Evolutionary conservation across 495 filamentous ascomycete genomes (phyloP).

Genomic region (Aspergillus nidulans): DNA sequence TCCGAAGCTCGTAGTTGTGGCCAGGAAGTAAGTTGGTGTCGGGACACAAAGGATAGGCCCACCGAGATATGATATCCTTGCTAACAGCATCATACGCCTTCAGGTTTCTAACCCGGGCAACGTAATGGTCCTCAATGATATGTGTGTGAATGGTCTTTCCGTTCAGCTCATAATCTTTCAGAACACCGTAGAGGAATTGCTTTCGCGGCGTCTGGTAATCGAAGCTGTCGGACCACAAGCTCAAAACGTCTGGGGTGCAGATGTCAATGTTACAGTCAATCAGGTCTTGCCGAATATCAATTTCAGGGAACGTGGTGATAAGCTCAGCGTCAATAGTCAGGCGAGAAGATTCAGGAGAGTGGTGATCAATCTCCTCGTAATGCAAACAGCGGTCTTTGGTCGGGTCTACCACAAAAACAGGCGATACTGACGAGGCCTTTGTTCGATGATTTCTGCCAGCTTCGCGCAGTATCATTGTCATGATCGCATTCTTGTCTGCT

Average conservation of each 20-base stretch:
- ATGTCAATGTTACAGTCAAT: slow-evolving; percentile 97
- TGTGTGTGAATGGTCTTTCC: slow-evolving; percentile 94
- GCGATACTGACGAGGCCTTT: slow-evolving; percentile 66
- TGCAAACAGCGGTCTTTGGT: slow-evolving; percentile 78
- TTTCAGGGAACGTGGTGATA: slow-evolving; percentile 55
- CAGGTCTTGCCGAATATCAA: slow-evolving; percentile 80
- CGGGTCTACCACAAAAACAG: slow-evolving; percentile 83
- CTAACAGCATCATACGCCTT: slow-evolving; percentile 89
- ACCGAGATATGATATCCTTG: slow-evolving; percentile 78
- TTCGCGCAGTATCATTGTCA: slow-evolving; percentile 91
- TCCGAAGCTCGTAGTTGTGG: slow-evolving; percentile 66
- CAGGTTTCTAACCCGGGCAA: slow-evolving; percentile 76
- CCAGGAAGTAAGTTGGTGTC: slow-evolving; percentile 77
- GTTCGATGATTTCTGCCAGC: slow-evolving; percentile 70
- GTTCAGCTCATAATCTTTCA: slow-evolving; percentile 96
- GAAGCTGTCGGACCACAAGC: slow-evolving; percentile 95
- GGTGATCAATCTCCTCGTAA: slow-evolving; percentile 70
- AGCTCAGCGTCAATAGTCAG: slow-evolving; percentile 72
- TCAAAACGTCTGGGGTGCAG: slow-evolving; percentile 91
- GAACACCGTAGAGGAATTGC: slow-evolving; percentile 83
- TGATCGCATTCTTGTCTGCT: slow-evolving; percentile 90
- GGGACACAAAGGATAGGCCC: slow-evolving; percentile 90
- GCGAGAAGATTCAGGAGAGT: slow-evolving; percentile 45
- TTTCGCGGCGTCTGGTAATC: slow-evolving; percentile 86
- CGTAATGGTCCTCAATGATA: slow-evolving; percentile 71